Conservation (phyloP, 805 yeast species). For the Priceomyces haplophilus region DNA sequence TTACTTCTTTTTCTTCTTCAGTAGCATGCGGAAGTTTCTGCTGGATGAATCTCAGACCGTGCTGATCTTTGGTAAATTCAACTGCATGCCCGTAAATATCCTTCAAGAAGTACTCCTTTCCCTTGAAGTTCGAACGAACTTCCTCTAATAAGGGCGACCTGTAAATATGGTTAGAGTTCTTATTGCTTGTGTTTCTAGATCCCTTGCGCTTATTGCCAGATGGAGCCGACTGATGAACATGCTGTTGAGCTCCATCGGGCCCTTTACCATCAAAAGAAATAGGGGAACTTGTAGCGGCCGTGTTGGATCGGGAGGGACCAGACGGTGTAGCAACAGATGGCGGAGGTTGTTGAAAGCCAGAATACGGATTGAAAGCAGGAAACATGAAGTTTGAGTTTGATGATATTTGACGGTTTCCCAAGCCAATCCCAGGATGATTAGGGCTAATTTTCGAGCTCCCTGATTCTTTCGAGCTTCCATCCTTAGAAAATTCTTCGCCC, state of each 20-base stretch:
- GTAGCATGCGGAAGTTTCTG: constrained; percentile 68
- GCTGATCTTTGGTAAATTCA: constrained; percentile 93
- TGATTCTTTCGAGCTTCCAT: background rate
- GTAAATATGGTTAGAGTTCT: constrained; percentile 48
- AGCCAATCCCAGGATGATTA: constrained; percentile 28
- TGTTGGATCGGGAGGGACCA: constrained; percentile 15
- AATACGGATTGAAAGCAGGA: constrained; percentile 51
- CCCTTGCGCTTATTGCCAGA: constrained; percentile 10
- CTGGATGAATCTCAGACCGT: constrained; percentile 95
- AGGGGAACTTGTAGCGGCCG: background rate
- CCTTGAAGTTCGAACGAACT: constrained; percentile 63
- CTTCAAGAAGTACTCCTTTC: constrained; percentile 57
- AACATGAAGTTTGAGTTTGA: constrained; percentile 43
- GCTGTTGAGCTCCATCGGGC: background rate
- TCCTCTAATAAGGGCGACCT: constrained; percentile 83
- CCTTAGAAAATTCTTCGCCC: constrained; percentile 3
- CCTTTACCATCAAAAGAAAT: constrained; percentile 5
- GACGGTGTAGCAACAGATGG: constrained; percentile 10
- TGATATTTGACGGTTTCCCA: constrained; percentile 33
- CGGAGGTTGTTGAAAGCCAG: constrained; percentile 31
- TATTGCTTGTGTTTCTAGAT: constrained; percentile 15
- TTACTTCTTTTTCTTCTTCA: constrained; percentile 69
- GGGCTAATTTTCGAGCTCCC: constrained; percentile 5
- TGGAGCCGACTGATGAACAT: constrained; percentile 3
- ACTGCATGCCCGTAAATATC: constrained; percentile 84